Evolutionary conservation across 2,329 filamentous ascomycete species (phyloP).

Genomic region (Hymenoscyphus linearis): DNA sequence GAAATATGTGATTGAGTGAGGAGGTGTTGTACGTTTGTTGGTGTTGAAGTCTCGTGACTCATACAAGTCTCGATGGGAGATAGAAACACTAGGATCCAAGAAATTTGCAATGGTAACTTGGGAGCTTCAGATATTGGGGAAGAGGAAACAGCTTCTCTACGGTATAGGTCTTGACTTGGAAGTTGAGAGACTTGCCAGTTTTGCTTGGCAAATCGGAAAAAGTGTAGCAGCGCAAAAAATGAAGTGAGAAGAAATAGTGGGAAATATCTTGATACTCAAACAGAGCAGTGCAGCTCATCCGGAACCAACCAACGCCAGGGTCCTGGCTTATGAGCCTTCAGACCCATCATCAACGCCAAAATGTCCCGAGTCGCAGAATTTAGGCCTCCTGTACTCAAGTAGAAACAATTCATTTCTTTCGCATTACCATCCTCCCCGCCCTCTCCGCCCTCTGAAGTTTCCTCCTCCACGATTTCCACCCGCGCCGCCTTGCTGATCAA

Average conservation of each 20-base stretch:
- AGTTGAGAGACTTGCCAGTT: too few species aligned
- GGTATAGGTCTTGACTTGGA: too few species aligned
- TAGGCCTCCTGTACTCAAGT: neutral
- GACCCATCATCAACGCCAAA: neutral
- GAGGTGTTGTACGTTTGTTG: too few species aligned
- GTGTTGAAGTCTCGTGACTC: too few species aligned
- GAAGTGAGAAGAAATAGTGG: neutral
- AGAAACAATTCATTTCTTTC: neutral
- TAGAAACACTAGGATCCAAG: too few species aligned
- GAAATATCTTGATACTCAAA: neutral
- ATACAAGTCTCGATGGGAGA: too few species aligned
- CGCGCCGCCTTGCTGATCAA: constrained; percentile 26
- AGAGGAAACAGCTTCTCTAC: too few species aligned
- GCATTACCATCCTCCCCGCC: constrained; percentile 18
- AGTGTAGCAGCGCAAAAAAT: neutral
- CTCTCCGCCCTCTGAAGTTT: constrained; percentile 30
- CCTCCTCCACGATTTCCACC: constrained; percentile 26
- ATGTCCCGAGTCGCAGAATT: neutral
- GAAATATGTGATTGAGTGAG: too few species aligned
- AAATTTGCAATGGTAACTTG: too few species aligned
- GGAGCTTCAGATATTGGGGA: too few species aligned
- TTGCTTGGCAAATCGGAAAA: neutral
- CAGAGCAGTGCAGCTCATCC: neutral
- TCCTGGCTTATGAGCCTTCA: neutral
- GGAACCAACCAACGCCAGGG: neutral